phyloP scores from a whole-genome alignment of 2,329 filamentous ascomycete species.

The Hypoxylon sp. region DNA sequence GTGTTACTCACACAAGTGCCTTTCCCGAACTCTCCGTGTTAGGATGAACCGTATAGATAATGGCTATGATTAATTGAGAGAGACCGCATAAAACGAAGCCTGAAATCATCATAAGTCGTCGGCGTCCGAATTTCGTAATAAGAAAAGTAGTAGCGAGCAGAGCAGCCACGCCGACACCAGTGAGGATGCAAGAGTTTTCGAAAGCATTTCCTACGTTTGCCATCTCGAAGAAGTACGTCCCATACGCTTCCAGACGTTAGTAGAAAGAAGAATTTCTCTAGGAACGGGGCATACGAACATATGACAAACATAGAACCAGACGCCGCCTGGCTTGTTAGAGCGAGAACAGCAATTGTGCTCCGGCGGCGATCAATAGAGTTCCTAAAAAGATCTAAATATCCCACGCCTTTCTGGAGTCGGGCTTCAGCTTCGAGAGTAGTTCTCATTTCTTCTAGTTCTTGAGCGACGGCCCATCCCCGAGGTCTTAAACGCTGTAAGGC shows the following conservation, averaged over 20 bases:
- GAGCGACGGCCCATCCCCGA: conserved; percentile 49
- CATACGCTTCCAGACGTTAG: conserved; percentile 60
- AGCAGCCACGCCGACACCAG: conserved; percentile 67
- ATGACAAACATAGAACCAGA: conserved; percentile 71
- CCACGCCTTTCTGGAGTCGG: conserved; percentile 52
- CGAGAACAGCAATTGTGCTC: conserved; percentile 63
- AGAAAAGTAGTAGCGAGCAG: conserved; percentile 68
- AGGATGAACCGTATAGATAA: conserved; percentile 64
- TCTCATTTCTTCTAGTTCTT: conserved; percentile 58
- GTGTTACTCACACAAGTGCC: conserved; percentile 61
- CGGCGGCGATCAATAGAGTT: conserved; percentile 67
- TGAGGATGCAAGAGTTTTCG: conserved; percentile 70
- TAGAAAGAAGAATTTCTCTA: neutral
- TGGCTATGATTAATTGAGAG: conserved; percentile 67
- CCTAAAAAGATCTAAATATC: conserved; percentile 63
- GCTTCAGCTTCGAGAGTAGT: conserved; percentile 56
- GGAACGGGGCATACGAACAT: conserved; percentile 51
- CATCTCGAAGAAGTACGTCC: conserved; percentile 74
- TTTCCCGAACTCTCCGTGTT: conserved; percentile 58
- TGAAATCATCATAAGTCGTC: conserved; percentile 66
- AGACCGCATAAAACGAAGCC: conserved; percentile 68
- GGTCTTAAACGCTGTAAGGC: conserved; percentile 56
- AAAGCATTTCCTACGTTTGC: conserved; percentile 69
- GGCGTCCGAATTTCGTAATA: conserved; percentile 67
- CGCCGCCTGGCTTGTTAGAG: conserved; percentile 66